A percentile compares a stretch with the other conserved stretches of the same genome.
These are phyloP conservation scores for Syzygium aqueum DNA, from an alignment of 345 rosid genomes.

Conservation along the genomic window DNA sequence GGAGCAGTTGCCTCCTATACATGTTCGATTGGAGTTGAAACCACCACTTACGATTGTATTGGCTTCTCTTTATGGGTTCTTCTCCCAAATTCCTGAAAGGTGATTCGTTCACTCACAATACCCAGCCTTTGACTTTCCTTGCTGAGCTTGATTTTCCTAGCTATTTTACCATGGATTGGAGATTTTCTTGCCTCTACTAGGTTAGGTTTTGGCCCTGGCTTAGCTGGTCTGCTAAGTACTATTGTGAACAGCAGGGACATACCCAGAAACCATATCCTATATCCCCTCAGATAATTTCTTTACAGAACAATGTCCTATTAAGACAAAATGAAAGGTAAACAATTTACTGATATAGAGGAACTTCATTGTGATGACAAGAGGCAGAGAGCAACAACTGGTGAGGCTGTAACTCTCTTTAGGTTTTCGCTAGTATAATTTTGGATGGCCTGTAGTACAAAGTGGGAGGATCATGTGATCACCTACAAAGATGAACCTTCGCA, in stretches of 20 bases:
- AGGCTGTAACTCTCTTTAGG: not conserved
- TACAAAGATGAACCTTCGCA: not conserved
- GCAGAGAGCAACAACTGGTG: not conserved
- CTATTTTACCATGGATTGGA: not conserved
- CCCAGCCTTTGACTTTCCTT: not conserved
- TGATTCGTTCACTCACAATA: no score
- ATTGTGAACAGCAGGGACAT: no score
- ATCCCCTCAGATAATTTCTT: not conserved
- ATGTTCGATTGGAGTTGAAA: not conserved
- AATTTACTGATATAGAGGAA: not conserved
- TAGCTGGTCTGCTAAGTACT: not conserved
- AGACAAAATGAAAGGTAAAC: not conserved
- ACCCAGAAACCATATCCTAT: not conserved
- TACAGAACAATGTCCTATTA: not conserved
- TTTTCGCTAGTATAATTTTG: not conserved
- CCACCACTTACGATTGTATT: not conserved
- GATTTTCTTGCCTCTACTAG: not conserved
- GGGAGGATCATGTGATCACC: not conserved
- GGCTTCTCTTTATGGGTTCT: not conserved
- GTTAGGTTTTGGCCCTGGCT: not conserved
- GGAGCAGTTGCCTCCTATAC: not conserved
- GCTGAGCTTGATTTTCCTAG: not conserved
- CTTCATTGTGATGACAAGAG: not conserved
- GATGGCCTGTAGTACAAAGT: not conserved
- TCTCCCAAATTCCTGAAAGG: not conserved